Percentiles rank a stretch among this genome's conserved stretches.
These are phyloP conservation scores for Urochloa ruziziensis DNA, from an alignment of 176 grass and related monocot genomes.

Conservation along the genomic window DNA sequence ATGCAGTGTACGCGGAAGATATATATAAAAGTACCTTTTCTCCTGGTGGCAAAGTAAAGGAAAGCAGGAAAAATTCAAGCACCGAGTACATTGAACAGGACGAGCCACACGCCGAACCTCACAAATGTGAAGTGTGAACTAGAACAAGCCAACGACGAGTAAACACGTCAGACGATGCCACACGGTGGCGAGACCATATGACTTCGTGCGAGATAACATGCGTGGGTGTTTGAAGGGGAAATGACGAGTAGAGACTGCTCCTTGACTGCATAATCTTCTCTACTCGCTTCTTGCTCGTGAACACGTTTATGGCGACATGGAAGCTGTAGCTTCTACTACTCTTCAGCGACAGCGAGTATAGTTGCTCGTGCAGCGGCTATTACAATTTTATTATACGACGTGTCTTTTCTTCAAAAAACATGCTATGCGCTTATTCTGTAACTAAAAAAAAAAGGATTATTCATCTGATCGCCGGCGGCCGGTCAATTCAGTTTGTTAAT, in stretches of 20 bases:
- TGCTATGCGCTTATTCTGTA: not conserved
- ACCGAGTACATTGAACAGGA: not conserved
- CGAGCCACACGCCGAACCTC: not conserved
- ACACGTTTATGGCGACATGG: conserved; percentile 22
- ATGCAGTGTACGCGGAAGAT: not conserved
- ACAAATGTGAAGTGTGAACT: not conserved
- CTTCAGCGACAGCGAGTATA: not conserved
- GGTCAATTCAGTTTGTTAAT: not conserved
- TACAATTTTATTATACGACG: not conserved
- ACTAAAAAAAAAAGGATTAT: not conserved
- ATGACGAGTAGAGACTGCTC: conserved; percentile 48
- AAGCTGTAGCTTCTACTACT: not conserved
- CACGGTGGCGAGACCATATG: conserved; percentile 5
- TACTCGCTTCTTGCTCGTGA: not conserved
- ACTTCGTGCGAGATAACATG: not conserved
- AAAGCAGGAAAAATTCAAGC: not conserved
- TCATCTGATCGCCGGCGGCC: too few relatives aligned
- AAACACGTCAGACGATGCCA: not conserved
- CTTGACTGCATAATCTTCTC: conserved; percentile 27
- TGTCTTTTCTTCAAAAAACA: too few relatives aligned
- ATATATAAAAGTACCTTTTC: not conserved
- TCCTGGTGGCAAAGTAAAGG: not conserved
- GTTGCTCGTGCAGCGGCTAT: not conserved
- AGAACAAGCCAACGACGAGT: not conserved
- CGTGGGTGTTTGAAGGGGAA: conserved; percentile 16